phyloP scores from a whole-genome alignment of 1,139 yeast species.

The Pneumocystis wakefieldiae region DNA sequence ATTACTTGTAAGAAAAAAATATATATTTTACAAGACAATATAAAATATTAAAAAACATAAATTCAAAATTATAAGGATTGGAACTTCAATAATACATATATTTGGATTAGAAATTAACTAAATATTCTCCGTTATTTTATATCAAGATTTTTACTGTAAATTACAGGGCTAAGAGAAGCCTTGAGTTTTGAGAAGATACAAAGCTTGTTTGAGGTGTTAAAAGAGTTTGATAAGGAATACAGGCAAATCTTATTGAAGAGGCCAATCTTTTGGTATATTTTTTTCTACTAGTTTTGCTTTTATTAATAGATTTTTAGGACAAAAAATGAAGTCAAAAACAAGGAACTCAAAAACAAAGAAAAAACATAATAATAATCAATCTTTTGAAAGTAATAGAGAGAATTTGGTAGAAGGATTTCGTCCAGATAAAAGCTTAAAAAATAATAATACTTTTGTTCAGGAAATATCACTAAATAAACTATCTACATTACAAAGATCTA shows the following conservation, averaged over 20 bases:
- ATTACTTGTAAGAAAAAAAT: too few relatives aligned
- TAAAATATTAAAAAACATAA: too few relatives aligned
- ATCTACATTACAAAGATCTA: neutral
- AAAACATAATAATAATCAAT: neutral
- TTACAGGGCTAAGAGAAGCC: too few relatives aligned
- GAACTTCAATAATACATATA: too few relatives aligned
- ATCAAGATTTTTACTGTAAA: too few relatives aligned
- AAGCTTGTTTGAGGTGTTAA: neutral
- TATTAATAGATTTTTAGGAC: neutral
- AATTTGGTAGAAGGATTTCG: neutral
- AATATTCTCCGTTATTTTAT: too few relatives aligned
- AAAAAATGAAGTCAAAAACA: neutral
- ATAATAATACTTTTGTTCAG: neutral
- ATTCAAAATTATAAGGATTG: too few relatives aligned
- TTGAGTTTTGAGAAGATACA: too few relatives aligned
- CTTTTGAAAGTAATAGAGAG: neutral
- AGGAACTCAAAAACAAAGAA: neutral
- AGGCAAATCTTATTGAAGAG: neutral
- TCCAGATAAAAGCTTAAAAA: neutral
- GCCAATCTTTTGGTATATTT: neutral
- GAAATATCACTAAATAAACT: neutral
- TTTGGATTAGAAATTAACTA: too few relatives aligned
- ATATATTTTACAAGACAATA: too few relatives aligned
- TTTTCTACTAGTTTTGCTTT: neutral
- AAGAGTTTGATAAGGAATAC: neutral